Evolutionary conservation across 129 eudicot species (phyloP).

Genomic region (Flaveria trinervia): DNA sequence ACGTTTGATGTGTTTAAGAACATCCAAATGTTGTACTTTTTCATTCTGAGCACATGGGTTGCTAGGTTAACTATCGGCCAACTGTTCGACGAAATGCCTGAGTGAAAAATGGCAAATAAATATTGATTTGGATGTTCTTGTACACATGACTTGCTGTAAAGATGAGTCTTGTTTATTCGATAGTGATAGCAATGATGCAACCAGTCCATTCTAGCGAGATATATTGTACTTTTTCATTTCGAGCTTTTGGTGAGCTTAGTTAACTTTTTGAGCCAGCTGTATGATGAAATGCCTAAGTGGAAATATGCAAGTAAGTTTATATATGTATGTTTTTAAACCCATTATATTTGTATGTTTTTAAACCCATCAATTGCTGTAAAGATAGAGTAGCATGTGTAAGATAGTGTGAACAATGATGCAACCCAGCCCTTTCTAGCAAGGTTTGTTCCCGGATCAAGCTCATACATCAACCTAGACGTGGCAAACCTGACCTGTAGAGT

Average conservation of each 20-base stretch:
- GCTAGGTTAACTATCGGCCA: background rate
- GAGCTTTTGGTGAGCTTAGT: background rate
- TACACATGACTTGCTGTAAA: background rate
- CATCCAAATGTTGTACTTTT: background rate
- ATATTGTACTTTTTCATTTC: background rate
- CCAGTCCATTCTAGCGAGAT: background rate
- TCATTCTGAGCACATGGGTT: background rate
- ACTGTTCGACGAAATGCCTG: conserved; percentile 19
- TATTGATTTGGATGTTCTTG: background rate
- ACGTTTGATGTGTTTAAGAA: background rate
- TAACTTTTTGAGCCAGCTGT: background rate
- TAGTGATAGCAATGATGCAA: background rate
- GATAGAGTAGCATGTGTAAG: background rate
- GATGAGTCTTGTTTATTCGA: background rate
- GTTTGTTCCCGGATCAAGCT: background rate
- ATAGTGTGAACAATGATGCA: background rate
- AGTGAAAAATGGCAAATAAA: background rate
- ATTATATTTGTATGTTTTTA: background rate
- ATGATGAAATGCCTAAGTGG: conserved; percentile 13
- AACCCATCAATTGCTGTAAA: background rate
- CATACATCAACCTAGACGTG: too few relatives aligned
- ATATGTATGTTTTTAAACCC: background rate
- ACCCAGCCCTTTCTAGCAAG: background rate
- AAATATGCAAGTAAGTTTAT: background rate
- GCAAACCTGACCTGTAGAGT: too few relatives aligned